Evolutionary conservation across 2,329 filamentous ascomycete genomes (phyloP).

Genomic region (Eutypella sp.): DNA sequence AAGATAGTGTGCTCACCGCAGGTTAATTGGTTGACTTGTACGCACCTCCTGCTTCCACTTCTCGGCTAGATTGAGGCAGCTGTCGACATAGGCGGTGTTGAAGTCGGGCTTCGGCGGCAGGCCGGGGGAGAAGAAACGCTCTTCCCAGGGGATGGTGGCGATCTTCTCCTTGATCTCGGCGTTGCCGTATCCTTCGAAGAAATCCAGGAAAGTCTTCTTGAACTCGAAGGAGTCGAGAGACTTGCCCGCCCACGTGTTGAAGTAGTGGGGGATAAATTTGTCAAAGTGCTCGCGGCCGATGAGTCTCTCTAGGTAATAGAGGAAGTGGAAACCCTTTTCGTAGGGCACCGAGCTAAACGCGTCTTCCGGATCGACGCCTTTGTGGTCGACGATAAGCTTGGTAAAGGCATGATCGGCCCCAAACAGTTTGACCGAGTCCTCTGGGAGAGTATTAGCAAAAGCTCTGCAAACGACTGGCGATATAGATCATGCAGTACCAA

Average conservation of each 20-base stretch:
- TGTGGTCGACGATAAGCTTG: conserved; percentile 80
- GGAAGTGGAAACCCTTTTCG: conserved; percentile 92
- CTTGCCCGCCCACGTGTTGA: conserved; percentile 75
- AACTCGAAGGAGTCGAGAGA: conserved; percentile 94
- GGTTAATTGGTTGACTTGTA: too few species aligned
- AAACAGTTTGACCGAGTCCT: conserved; percentile 73
- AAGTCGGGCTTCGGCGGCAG: conserved; percentile 87
- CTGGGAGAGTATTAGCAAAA: conserved; percentile 27
- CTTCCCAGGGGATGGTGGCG: conserved; percentile 79
- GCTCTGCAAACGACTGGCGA: neutral
- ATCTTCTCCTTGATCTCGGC: conserved; percentile 59
- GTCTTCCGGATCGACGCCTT: conserved; percentile 90
- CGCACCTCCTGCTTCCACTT: conserved; percentile 67
- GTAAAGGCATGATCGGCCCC: conserved; percentile 89
- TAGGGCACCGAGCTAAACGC: conserved; percentile 91
- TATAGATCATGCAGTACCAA: conserved; percentile 41
- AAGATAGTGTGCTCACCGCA: too few species aligned
- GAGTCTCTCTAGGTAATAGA: conserved; percentile 84
- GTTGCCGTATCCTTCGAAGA: conserved; percentile 67
- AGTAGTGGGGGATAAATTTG: conserved; percentile 94
- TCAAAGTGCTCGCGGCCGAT: conserved; percentile 85
- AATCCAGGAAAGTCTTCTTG: conserved; percentile 79
- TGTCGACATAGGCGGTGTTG: conserved; percentile 80
- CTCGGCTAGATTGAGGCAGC: conserved; percentile 74
- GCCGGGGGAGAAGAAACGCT: conserved; percentile 82